phyloP scores from a whole-genome alignment of 371 early-diverging fungal genomes.

The Mortierella sp. region DNA sequence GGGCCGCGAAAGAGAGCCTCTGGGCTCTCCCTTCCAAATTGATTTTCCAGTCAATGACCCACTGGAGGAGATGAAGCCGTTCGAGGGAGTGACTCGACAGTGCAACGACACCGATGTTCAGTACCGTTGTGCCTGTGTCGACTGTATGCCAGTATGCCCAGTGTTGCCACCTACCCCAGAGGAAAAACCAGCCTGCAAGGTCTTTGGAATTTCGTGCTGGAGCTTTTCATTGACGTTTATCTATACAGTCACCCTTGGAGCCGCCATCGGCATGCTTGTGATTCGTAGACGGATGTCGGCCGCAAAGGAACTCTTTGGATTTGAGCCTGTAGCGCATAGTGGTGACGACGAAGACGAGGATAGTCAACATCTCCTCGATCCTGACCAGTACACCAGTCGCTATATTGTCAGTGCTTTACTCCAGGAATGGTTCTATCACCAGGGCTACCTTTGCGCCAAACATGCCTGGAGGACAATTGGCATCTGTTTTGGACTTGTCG shows the following conservation, averaged over 20 bases:
- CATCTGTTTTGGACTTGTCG: conserved; percentile 57
- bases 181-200: conserved; percentile 61
- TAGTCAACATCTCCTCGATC: conserved; percentile 60
- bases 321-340: conserved; percentile 63
- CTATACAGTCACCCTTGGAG: conserved; percentile 59
- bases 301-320: conserved; percentile 54
- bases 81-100: conserved; percentile 56
- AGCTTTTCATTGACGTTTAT: conserved; percentile 64
- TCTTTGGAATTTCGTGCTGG: conserved; percentile 70
- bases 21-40: conserved; percentile 81
- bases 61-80: conserved; percentile 46
- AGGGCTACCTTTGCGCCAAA: conserved; percentile 71
- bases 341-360: conserved; percentile 58
- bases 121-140: conserved; percentile 79
- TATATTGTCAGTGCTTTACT: conserved; percentile 69
- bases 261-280: conserved; percentile 41
- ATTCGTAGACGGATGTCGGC: conserved; percentile 37
- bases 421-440: conserved; percentile 75
- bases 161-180: conserved; percentile 62
- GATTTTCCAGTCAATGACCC: conserved; percentile 62
- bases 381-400: conserved; percentile 66
- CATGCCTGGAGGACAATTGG: conserved; percentile 69
- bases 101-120: conserved; percentile 70
- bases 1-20: conserved; percentile 66
- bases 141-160: conserved; percentile 73